Evolutionary conservation across 768 basidiomycete genomes (phyloP), one percentile per base, ranked within the genome.

Genomic region (Lepiota brunneoincarnata): DNA sequence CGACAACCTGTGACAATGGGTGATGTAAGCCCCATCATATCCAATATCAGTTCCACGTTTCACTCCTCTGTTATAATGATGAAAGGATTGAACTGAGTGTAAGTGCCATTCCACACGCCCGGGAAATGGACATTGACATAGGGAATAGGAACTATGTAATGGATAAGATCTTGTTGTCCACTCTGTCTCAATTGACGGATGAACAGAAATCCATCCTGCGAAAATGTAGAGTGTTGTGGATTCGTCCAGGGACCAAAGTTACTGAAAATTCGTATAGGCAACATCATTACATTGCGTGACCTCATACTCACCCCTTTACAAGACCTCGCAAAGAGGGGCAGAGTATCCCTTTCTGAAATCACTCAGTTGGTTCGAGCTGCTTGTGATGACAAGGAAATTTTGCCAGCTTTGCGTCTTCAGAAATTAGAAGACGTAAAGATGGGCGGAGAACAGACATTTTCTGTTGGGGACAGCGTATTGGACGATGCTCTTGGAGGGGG

Each of bases 401-500:
- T 23, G 64, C n/a, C n/a, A n/a, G 69, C 4, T 73, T 72, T 18
- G 64, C 65, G 23, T 67, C 80, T 50, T 9, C 64, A 59, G 17
- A 60, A 64, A n/a, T 70, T 89, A n/a, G 71, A 71, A 31, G 68
- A 75, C 2, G 62, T 73, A 41, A 56, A 63, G 52, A 51, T 64
- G 2, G 65, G 72, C 36, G 72, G 70, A 12, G 71, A 75, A 24
- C 75, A 79, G 46, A 73, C 68, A 49, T 82, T 89, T 60, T 83
- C 89, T 0, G 89, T 89, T 0, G 94, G 94, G 1, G 91, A 96
- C 64, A 54, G 65, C 1, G 62, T 71, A 17, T 73, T 98, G 14
- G 93, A 98, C 65, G 51, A 67, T 23, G 71, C 80, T 4, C 72
- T 98, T 0, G 89, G 88, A 6, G 93, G 93, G 11, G 94, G 94